A percentile compares a stretch with the other conserved stretches of the same genome.
Conservation (phyloP, 2,329 filamentous ascomycete species). For the Teratosphaeria viscida region DNA sequence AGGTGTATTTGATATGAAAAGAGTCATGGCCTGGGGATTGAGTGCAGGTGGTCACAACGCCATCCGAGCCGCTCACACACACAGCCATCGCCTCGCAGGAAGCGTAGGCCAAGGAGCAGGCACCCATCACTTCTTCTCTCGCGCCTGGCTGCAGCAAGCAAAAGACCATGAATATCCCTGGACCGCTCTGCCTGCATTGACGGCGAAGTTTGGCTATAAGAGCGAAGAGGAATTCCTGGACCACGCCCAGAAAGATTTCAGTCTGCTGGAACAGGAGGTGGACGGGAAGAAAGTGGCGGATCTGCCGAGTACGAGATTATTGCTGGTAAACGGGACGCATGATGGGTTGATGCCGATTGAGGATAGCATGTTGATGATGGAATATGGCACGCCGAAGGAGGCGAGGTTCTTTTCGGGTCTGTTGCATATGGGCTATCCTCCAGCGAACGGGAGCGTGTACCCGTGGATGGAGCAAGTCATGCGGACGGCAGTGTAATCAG, state of each 20-base stretch:
- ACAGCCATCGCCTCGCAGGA: conserved; percentile 44
- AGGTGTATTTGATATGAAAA: conserved; percentile 45
- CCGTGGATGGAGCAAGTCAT: conserved; percentile 53
- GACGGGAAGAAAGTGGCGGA: conserved; percentile 46
- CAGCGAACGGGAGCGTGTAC: conserved; percentile 47
- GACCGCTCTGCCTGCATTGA: conserved; percentile 34
- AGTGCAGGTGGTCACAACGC: conserved; percentile 60
- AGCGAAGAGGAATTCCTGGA: conserved; percentile 46
- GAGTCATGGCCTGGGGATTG: conserved; percentile 53
- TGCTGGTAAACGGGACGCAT: conserved; percentile 51
- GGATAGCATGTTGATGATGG: conserved; percentile 54
- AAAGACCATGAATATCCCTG: conserved; percentile 52
- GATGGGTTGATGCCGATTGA: conserved; percentile 61
- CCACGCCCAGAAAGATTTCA: conserved; percentile 50
- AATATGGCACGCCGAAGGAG: conserved; percentile 56
- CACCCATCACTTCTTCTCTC: conserved; percentile 50
- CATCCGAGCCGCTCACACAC: conserved; percentile 55
- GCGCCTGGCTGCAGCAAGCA: conserved; percentile 49
- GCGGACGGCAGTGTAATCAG: conserved; percentile 7
- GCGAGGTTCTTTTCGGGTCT: conserved; percentile 51
- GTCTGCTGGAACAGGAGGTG: conserved; percentile 36
- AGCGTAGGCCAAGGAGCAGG: conserved; percentile 54
- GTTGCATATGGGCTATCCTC: conserved; percentile 59
- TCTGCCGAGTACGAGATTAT: conserved; percentile 44
- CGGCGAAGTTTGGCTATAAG: conserved; percentile 52